phyloP scores from a whole-genome alignment of 129 eudicot species.

The Erigeron canadensis region DNA sequence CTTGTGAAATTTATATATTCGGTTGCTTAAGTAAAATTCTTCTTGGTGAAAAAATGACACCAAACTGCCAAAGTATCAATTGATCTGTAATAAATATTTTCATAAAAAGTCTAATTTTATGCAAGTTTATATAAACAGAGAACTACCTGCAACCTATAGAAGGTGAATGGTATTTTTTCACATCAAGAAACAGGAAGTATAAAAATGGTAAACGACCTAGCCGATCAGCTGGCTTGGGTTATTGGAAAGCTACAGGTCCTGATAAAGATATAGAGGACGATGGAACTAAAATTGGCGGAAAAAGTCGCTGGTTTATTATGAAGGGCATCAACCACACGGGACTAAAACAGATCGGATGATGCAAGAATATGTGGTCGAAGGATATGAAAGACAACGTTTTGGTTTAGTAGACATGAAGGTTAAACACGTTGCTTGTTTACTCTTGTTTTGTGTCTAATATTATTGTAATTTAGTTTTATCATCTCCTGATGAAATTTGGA shows the following conservation, averaged over 20 bases:
- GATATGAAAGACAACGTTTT: neutral
- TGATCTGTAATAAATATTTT: no score
- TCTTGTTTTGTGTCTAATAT: neutral
- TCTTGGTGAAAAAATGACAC: no score
- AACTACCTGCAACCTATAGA: conserved; percentile 8
- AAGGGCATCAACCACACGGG: conserved; percentile 13
- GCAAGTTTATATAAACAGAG: conserved; percentile 2
- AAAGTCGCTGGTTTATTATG: conserved; percentile 22
- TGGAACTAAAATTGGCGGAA: conserved; percentile 12
- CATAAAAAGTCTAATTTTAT: neutral
- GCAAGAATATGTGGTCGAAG: conserved; percentile 30
- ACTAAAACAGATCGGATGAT: conserved; percentile 31
- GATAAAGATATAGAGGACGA: conserved; percentile 1
- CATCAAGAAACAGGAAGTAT: conserved; percentile 28
- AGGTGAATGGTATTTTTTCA: conserved; percentile 34
- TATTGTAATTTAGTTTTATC: no score
- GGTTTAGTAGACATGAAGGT: conserved; percentile 6
- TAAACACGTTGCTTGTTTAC: neutral
- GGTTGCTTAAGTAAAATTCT: no score
- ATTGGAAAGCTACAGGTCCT: conserved; percentile 37
- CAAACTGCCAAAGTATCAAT: no score
- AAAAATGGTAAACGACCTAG: conserved; percentile 23
- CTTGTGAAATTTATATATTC: no score
- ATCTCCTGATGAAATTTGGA: neutral
- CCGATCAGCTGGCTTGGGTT: conserved; percentile 27